Evolutionary conservation across 2,329 filamentous ascomycete species (phyloP), one percentile per base, ranked within the genome.

Genomic region (Clarireedia monteithiana): DNA sequence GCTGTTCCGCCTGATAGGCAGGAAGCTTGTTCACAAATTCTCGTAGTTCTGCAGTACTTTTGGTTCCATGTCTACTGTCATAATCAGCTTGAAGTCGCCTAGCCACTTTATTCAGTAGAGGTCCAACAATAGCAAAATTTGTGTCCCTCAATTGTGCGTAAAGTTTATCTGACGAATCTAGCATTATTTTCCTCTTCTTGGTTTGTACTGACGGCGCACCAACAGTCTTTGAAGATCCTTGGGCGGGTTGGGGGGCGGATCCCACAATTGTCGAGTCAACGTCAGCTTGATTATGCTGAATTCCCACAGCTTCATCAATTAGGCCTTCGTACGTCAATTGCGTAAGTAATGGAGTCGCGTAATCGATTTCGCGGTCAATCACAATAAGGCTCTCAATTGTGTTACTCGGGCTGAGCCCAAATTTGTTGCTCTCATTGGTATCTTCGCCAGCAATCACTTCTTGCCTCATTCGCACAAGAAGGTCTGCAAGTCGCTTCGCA

Each of bases 281-380:
- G 68, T 97, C 94, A 39, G 89, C 86, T 69, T 95, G 91, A 67
- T 95, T 97, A 67, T 96, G 88, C 62, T 89, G 83, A 59, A 99
- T 95, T 34, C 88, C 86, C 68, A 95, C 95, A 15, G 94, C 80
- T 69, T 99, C 94, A 67, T 99, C 95, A 53, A 99, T 86, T 26
- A 99, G 77, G 3, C 94, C 94, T 73, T 99, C 92, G 67, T 99
- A 99, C 1, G 94, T 99, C 59, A 99, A 76, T 69, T 99, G 94
- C 0, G 92, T 97, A 53, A 99, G 84, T 15, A 99, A 78, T 0
- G 88, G 86, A 1, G 94, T 96, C 15, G 92, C 89, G 66, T 94
- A 91, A 70, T 99, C 94, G 55, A 96, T 87, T 69, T 96, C 91
- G 50, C 94, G 88, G 71, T 99, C 94, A 55, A 99, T 91, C 59